A percentile compares a stretch with the other conserved stretches of the same genome.
Evolutionary conservation across 768 basidiomycete species (phyloP).

Genomic region (Hemileccinum impolitum): DNA sequence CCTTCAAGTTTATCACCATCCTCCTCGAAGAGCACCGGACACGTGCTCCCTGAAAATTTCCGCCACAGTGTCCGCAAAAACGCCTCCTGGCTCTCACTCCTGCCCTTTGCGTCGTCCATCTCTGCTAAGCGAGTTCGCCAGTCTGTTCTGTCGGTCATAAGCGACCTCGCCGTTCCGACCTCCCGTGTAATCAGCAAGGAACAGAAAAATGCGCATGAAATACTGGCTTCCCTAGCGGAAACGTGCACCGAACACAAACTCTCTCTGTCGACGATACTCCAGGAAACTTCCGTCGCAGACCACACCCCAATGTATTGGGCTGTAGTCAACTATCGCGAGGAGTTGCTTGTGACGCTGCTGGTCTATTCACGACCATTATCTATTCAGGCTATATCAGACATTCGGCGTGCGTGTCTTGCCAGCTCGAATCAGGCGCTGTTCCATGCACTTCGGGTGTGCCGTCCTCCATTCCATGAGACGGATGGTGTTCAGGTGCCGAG

Average conservation of each 20-base stretch:
- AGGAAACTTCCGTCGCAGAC: conserved; percentile 20
- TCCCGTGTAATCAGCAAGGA: not conserved
- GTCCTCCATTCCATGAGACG: conserved; percentile 21
- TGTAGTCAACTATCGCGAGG: conserved; percentile 32
- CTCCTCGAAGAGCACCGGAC: not conserved
- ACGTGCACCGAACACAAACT: conserved; percentile 54
- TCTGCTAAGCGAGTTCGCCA: conserved; percentile 44
- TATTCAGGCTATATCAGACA: conserved; percentile 49
- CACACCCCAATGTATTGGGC: conserved; percentile 33
- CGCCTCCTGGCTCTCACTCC: conserved; percentile 29
- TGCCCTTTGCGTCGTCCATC: conserved; percentile 25
- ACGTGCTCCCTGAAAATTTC: not conserved
- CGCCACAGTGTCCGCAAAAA: conserved; percentile 8
- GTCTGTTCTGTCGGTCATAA: conserved; percentile 50
- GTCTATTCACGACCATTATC: conserved; percentile 44
- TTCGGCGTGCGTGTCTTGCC: conserved; percentile 61
- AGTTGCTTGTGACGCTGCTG: conserved; percentile 50
- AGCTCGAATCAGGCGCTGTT: conserved; percentile 27
- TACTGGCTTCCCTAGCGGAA: conserved; percentile 59
- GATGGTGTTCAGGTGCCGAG: conserved; percentile 18
- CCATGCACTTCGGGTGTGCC: conserved; percentile 23
- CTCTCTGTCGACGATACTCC: conserved; percentile 30
- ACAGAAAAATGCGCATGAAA: conserved; percentile 25
- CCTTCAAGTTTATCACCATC: too few relatives aligned
- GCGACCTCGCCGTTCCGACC: conserved; percentile 42